phyloP scores from a whole-genome alignment of 2,329 filamentous ascomycete genomes.

The Alternaria rosae region DNA sequence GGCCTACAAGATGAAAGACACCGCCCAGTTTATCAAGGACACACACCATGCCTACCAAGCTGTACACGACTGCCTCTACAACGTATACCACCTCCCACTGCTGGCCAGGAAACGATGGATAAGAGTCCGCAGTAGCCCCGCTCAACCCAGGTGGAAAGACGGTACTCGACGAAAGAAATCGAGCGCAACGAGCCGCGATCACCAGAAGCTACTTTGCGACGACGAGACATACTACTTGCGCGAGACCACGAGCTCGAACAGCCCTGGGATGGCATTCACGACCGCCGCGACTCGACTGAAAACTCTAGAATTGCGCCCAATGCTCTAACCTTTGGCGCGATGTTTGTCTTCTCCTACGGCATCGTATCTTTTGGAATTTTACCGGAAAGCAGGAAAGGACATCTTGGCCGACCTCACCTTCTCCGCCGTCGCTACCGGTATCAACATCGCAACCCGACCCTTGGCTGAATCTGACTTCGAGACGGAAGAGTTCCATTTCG shows the following conservation, averaged over 20 bases:
- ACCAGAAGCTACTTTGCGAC: slow-evolving; percentile 89
- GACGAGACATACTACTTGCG: slow-evolving; percentile 64
- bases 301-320: slow-evolving; percentile 68
- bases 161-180: slow-evolving; percentile 91
- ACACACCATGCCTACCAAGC: slow-evolving; percentile 92
- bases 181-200: slow-evolving; percentile 91
- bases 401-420: slow-evolving; percentile 95
- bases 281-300: slow-evolving; percentile 30
- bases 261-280: slow-evolving; percentile 24
- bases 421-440: slow-evolving; percentile 70
- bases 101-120: slow-evolving; percentile 86
- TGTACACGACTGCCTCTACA: slow-evolving; percentile 97
- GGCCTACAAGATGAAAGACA: slow-evolving; percentile 85
- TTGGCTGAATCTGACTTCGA: slow-evolving; percentile 91
- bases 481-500: slow-evolving; percentile 98
- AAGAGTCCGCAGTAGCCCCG: slow-evolving; percentile 89
- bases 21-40: slow-evolving; percentile 87
- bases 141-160: slow-evolving; percentile 93
- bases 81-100: slow-evolving; percentile 90
- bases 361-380: slow-evolving; percentile 99
- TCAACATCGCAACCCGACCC: slow-evolving; percentile 77
- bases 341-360: slow-evolving; percentile 97
- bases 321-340: slow-evolving; percentile 84
- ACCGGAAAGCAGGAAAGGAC: slow-evolving; percentile 96
- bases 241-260: slow-evolving; percentile 41